Base-by-base conservation (phyloP, 169 alveolate genomes). In the Babesia caballi region DNA sequence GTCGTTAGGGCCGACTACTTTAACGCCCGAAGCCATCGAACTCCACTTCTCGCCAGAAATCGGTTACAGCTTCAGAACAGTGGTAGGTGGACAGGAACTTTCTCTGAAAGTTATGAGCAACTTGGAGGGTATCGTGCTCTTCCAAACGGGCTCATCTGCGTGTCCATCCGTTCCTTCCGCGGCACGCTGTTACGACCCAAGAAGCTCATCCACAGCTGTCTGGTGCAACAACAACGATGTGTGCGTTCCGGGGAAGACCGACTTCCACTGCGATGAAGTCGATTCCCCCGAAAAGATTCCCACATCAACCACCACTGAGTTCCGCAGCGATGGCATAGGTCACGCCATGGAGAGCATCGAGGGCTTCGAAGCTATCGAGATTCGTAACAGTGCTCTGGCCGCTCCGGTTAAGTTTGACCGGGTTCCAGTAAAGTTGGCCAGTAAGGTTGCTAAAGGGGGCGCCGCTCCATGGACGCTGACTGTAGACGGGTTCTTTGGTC, bases 161-260 rank as follows among this genome's bases (percentile, higher is more conserved):
- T 88, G 93, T 35, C 27, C 30, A 50, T 30, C 30, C 21, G 46
- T 40, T 5, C 83, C 40, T 33, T 58, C 44, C 7, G 58, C 33
- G 36, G 68, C 44, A 11, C 21, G 14, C 7, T 88, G 93, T 36
- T 88, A 88, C 59, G 80, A 81, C 33, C 91, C 93, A 0, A 51
- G 50, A 41, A 32, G 32, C 4, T 75, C 91, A 15, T 58, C 32
- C 23, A 84, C 78, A 35, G 84, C 91, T n/a, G 50, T 53, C 5
- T 88, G 93, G 93, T 88, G 93, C 32, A 52, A 73, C n/a, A 88
- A 78, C 30, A 67, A 50, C 19, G 63, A 66, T 12, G 61, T 75
- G 23, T 82, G 89, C 30, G 65, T 81, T 14, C 86, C 91, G 14
- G 88, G 85, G 6, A 41, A 52, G 50, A 49, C 72, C 1, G 77